Conservation (phyloP, 164 flowering plant genomes). For the Kalanchoe fedtschenkoi region DNA sequence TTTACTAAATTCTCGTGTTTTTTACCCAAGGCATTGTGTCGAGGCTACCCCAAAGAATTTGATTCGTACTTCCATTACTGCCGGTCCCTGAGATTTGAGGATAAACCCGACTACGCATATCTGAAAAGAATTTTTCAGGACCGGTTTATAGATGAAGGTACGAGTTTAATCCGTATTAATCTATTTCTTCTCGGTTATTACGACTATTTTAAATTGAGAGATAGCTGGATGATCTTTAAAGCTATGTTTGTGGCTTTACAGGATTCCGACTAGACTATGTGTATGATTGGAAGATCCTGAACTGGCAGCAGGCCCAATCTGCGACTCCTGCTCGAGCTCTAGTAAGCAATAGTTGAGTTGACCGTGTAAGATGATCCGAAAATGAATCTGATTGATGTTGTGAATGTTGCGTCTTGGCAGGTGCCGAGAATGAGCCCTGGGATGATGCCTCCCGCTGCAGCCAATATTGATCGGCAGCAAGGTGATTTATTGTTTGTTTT, state of each 20-base stretch:
- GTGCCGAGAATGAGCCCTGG: conserved; percentile 52
- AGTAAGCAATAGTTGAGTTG: conserved; percentile 31
- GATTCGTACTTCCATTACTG: conserved; percentile 95
- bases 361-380: not conserved
- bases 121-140: conserved; percentile 89
- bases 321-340: conserved; percentile 43
- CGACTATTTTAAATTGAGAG: not conserved
- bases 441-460: conserved; percentile 30
- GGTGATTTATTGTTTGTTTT: conserved; percentile 22
- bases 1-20: too few species aligned
- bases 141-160: conserved; percentile 96
- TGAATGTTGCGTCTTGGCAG: conserved; percentile 20
- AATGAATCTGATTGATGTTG: not conserved
- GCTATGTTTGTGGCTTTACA: too few species aligned
- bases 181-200: not conserved
- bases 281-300: conserved; percentile 71
- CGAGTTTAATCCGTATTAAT: too few species aligned
- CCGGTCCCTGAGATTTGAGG: conserved; percentile 89
- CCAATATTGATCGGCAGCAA: conserved; percentile 30
- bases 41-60: conserved; percentile 89
- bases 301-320: conserved; percentile 52
- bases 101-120: conserved; percentile 93
- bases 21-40: conserved; percentile 55
- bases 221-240: too few species aligned
- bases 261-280: conserved; percentile 73